Conservation (phyloP, 2,329 filamentous ascomycete species). For the Phialemonium atrogriseum region DNA sequence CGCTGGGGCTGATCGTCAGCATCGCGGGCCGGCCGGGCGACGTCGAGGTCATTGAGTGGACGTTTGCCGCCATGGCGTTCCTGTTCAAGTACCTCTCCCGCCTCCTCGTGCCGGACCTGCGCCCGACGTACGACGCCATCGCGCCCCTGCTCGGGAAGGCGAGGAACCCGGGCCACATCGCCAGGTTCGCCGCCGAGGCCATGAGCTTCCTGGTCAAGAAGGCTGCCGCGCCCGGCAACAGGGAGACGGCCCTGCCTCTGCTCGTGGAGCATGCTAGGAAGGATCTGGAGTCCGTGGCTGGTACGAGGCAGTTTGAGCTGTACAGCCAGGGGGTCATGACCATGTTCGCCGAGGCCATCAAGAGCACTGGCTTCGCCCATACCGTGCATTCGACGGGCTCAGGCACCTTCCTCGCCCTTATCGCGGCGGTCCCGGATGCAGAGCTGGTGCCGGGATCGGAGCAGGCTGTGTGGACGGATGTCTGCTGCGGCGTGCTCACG, state of each 20-base stretch:
- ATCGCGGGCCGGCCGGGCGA: slow-evolving; percentile 71
- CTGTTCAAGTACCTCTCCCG: slow-evolving; percentile 95
- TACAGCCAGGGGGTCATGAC: slow-evolving; percentile 88
- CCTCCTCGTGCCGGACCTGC: slow-evolving; percentile 74
- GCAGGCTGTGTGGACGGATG: slow-evolving; percentile 47
- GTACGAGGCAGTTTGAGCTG: slow-evolving; percentile 51
- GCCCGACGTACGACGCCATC: slow-evolving; percentile 77
- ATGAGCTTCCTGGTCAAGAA: slow-evolving; percentile 92
- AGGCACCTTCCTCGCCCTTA: slow-evolving; percentile 41
- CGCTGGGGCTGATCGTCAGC: slow-evolving; percentile 66
- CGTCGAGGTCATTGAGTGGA: slow-evolving; percentile 94
- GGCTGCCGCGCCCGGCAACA: slow-evolving; percentile 67
- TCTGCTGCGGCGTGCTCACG: slow-evolving; percentile 69
- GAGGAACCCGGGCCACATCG: slow-evolving; percentile 76
- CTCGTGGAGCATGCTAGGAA: slow-evolving; percentile 66
- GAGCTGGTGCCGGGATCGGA: slow-evolving; percentile 33
- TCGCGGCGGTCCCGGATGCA: slow-evolving; percentile 41
- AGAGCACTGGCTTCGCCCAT: slow-evolving; percentile 51
- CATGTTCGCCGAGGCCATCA: slow-evolving; percentile 77
- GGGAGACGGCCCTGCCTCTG: slow-evolving; percentile 60
- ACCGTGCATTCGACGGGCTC: slow-evolving; percentile 52
- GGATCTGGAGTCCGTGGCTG: slow-evolving; percentile 50
- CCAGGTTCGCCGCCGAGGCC: slow-evolving; percentile 87
- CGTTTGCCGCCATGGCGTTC: slow-evolving; percentile 88
- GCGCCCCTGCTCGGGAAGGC: slow-evolving; percentile 76